phyloP scores from a whole-genome alignment of 805 yeast genomes.

The Spathaspora hagerdaliae region DNA sequence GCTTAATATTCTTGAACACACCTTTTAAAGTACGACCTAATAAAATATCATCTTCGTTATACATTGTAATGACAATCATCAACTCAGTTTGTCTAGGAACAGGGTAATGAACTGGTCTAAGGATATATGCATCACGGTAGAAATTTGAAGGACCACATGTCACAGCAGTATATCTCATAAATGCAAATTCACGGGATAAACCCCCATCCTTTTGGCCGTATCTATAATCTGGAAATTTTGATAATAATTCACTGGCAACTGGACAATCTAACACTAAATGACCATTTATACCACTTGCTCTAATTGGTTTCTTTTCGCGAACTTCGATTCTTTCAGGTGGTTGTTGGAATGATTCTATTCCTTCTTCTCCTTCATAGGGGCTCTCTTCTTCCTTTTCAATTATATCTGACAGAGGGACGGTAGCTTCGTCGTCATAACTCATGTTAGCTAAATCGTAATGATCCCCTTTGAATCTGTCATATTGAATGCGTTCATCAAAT shows the following conservation, averaged over 20 bases:
- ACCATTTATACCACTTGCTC: constrained; percentile 38
- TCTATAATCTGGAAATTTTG: constrained; percentile 38
- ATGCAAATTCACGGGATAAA: constrained; percentile 51
- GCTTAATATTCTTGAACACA: constrained; percentile 59
- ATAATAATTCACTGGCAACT: constrained; percentile 39
- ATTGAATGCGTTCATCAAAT: constrained; percentile 36
- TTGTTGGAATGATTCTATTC: constrained; percentile 15
- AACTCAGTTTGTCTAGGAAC: constrained; percentile 53
- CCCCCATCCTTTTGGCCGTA: constrained; percentile 34
- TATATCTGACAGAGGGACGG: constrained; percentile 4
- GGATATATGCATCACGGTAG: constrained; percentile 49
- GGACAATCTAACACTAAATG: constrained; percentile 47
- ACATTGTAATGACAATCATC: constrained; percentile 61
- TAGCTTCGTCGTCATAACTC: constrained; percentile 15
- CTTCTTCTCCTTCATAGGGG: constrained; percentile 24
- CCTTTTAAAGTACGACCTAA: constrained; percentile 62
- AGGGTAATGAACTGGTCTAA: constrained; percentile 54
- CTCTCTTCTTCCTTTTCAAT: constrained; percentile 13
- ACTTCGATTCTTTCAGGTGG: constrained; percentile 35
- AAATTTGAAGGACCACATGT: constrained; percentile 70
- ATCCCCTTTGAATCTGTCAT: constrained; percentile 38
- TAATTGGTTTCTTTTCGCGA: constrained; percentile 30
- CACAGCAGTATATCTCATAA: constrained; percentile 61
- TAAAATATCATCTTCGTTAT: constrained; percentile 61
- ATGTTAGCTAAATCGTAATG: constrained; percentile 35